Percentiles rank a stretch among this genome's conserved stretches.
Conservation (phyloP, 306 rosid species). For the Quercus wislizeni region DNA sequence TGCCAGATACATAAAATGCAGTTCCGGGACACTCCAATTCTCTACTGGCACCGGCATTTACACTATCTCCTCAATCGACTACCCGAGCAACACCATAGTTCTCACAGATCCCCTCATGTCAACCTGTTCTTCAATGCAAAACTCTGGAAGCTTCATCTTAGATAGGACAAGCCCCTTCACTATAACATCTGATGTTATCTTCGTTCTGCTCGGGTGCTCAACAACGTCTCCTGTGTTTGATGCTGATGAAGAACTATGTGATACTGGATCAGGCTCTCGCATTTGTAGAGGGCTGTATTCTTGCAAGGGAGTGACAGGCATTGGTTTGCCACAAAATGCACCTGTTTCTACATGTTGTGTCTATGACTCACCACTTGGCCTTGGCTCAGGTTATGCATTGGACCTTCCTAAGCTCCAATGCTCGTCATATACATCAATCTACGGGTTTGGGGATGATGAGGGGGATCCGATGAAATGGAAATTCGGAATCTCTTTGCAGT, state of each 20-base stretch:
- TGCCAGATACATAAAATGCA: constrained; percentile 43
- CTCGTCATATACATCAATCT: constrained; percentile 44
- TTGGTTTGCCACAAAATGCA: constrained; percentile 41
- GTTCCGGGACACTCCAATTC: constrained; percentile 34
- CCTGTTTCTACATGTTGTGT: constrained; percentile 51
- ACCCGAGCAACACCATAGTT: constrained; percentile 33
- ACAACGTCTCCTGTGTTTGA: constrained; percentile 53
- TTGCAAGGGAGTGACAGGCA: constrained; percentile 48
- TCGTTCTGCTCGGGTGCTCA: constrained; percentile 54
- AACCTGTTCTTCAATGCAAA: constrained; percentile 50
- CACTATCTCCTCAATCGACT: constrained; percentile 50
- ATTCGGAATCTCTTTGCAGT: constrained; percentile 44
- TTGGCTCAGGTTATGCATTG: constrained; percentile 38
- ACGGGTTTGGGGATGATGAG: constrained; percentile 53
- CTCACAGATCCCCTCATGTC: constrained; percentile 51
- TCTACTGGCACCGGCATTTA: constrained; percentile 41
- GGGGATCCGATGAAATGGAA: constrained; percentile 56
- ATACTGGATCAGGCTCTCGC: constrained; percentile 45
- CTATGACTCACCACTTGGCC: constrained; percentile 35
- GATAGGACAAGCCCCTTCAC: constrained; percentile 43
- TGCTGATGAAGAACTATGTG: constrained; percentile 39
- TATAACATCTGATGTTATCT: constrained; percentile 37
- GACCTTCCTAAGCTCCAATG: constrained; percentile 59
- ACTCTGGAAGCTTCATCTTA: constrained; percentile 47
- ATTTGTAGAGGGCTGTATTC: constrained; percentile 51